phyloP scores from a whole-genome alignment of 768 basidiomycete genomes.

The Peribolospora baueri region DNA sequence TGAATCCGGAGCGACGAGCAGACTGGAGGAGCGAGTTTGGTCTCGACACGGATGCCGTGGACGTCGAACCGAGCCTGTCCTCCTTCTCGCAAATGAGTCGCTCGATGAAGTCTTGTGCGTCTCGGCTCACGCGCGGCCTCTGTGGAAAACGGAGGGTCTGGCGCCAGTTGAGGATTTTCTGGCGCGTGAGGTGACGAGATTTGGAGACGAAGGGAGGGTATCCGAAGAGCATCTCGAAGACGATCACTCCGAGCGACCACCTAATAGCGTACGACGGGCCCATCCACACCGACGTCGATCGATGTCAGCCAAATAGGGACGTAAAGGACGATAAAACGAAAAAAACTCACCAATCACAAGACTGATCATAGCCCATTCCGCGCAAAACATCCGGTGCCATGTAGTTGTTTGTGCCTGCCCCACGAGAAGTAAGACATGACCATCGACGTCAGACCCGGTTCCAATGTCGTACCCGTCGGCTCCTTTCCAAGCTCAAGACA shows the following conservation, averaged over 20 bases:
- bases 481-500: background rate
- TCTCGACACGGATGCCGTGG: constrained; percentile 39
- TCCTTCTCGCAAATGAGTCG: constrained; percentile 83
- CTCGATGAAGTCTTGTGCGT: constrained; percentile 67
- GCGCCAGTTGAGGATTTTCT: constrained; percentile 94
- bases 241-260: constrained; percentile 52
- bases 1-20: constrained; percentile 30
- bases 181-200: constrained; percentile 75
- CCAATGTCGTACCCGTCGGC: too few species aligned
- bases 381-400: constrained; percentile 22
- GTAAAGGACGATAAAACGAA: background rate
- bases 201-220: constrained; percentile 92
- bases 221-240: constrained; percentile 54
- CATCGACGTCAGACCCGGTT: too few species aligned
- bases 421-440: too few species aligned
- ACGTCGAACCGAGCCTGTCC: constrained; percentile 64
- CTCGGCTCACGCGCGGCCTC: constrained; percentile 58
- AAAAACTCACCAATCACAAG: constrained; percentile 88
- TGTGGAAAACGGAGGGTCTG: constrained; percentile 66
- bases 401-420: constrained; percentile 4
- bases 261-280: background rate
- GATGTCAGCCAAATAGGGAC: background rate
- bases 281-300: too few species aligned
- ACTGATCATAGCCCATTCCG: constrained; percentile 55
- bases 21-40: constrained; percentile 58